A percentile compares a stretch with the other conserved stretches of the same genome.
phyloP scores from a whole-genome alignment of 2,329 filamentous ascomycete genomes.

The Beauveria sp. region DNA sequence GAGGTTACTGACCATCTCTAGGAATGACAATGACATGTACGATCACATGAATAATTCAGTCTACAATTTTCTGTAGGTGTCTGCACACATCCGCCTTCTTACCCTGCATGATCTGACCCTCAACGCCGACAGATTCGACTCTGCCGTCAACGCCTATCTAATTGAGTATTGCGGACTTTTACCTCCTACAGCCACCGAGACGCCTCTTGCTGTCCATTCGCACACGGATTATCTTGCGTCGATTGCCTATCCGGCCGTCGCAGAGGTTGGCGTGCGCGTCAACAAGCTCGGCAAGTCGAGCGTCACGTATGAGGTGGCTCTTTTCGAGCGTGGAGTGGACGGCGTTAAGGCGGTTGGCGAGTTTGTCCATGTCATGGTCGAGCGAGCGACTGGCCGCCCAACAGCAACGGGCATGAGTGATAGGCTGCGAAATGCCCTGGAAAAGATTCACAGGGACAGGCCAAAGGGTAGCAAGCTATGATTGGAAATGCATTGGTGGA shows the following conservation, averaged over 20 bases:
- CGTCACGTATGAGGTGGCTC: slow-evolving; percentile 80
- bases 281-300: slow-evolving; percentile 79
- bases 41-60: slow-evolving; percentile 87
- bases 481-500: background rate
- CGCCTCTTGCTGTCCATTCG: slow-evolving; percentile 78
- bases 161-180: slow-evolving; percentile 69
- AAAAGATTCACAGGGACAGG: slow-evolving; percentile 35
- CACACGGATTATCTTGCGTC: slow-evolving; percentile 81
- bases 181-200: slow-evolving; percentile 62
- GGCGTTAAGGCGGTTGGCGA: slow-evolving; percentile 76
- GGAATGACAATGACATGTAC: slow-evolving; percentile 94
- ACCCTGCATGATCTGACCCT: background rate
- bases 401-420: slow-evolving; percentile 55
- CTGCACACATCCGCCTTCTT: background rate
- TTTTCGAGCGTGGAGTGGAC: slow-evolving; percentile 70
- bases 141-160: slow-evolving; percentile 81
- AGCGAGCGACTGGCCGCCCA: slow-evolving; percentile 63
- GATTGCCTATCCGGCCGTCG: slow-evolving; percentile 71
- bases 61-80: slow-evolving; percentile 65
- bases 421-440: slow-evolving; percentile 50
- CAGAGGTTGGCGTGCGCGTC: slow-evolving; percentile 76
- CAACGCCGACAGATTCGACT: slow-evolving; percentile 59
- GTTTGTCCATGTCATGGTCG: slow-evolving; percentile 85
- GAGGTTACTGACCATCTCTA: slow-evolving; percentile 25
- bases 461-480: slow-evolving; percentile 14